phyloP scores from a whole-genome alignment of 257 asterid species.

The Thymus mandschuricus region DNA sequence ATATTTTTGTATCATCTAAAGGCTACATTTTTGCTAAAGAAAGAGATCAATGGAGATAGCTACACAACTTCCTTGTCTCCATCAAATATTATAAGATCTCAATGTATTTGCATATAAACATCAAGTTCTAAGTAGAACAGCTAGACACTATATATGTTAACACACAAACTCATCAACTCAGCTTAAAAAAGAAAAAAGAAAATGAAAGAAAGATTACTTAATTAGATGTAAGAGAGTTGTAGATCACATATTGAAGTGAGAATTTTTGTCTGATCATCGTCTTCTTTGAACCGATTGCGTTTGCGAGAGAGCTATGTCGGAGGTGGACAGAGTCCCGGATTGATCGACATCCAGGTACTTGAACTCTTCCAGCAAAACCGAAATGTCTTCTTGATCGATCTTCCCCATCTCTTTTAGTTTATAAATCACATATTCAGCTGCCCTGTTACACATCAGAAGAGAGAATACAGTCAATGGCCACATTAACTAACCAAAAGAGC shows the following conservation, averaged over 20 bases:
- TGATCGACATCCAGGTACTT: constrained; percentile 84
- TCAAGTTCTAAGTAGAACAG: too few relatives aligned
- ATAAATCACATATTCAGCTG: constrained; percentile 74
- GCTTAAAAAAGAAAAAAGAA: background rate
- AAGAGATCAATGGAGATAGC: too few relatives aligned
- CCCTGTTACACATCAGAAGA: constrained; percentile 41
- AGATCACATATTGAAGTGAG: background rate
- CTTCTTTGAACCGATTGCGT: constrained; percentile 49
- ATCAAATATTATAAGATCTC: too few relatives aligned
- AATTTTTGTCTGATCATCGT: constrained; percentile 29
- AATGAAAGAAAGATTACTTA: too few relatives aligned
- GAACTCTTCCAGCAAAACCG: constrained; percentile 63
- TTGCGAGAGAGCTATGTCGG: constrained; percentile 71
- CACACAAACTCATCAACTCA: too few relatives aligned
- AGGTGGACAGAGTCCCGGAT: constrained; percentile 75
- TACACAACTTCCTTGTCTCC: too few relatives aligned
- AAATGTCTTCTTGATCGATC: constrained; percentile 70
- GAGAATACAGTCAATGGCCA: too few relatives aligned
- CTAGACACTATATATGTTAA: background rate
- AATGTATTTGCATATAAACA: too few relatives aligned
- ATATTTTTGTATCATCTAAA: too few relatives aligned
- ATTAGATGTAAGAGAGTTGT: too few relatives aligned
- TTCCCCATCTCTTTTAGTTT: constrained; percentile 98
- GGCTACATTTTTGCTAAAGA: too few relatives aligned
- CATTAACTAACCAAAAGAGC: background rate